Conservation (phyloP, 805 yeast species). For the Sugiyamaella chiloensis region DNA sequence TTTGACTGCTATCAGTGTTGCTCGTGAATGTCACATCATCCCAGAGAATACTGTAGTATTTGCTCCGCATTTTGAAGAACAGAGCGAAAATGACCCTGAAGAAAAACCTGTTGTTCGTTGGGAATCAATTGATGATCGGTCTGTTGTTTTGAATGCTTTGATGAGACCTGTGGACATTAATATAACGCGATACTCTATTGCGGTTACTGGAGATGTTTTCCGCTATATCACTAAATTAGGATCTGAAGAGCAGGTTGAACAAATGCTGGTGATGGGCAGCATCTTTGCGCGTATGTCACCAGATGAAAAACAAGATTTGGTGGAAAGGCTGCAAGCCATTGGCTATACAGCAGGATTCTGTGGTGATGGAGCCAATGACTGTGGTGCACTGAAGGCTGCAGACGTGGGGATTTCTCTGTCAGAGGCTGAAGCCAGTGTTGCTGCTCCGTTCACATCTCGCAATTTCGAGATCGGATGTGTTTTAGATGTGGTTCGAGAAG, state of each 20-base stretch:
- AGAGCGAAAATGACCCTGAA: slow-evolving; percentile 10
- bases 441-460: slow-evolving; percentile 96
- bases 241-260: slow-evolving; percentile 42
- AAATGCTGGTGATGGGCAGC: slow-evolving; percentile 68
- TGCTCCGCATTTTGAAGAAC: slow-evolving; percentile 64
- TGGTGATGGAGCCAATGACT: slow-evolving; percentile 99
- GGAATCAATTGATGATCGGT: slow-evolving; percentile 44
- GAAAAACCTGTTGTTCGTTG: slow-evolving; percentile 28
- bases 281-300: slow-evolving; percentile 98
- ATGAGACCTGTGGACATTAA: slow-evolving; percentile 46
- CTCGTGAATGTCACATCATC: slow-evolving; percentile 73
- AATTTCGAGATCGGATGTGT: slow-evolving; percentile 91
- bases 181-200: slow-evolving; percentile 55
- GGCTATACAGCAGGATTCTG: slow-evolving; percentile 96
- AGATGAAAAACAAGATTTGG: slow-evolving; percentile 95
- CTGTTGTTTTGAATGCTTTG: slow-evolving; percentile 54
- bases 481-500: slow-evolving; percentile 85
- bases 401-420: slow-evolving; percentile 94
- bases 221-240: slow-evolving; percentile 59
- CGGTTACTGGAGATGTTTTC: slow-evolving; percentile 91
- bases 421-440: slow-evolving; percentile 98
- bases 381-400: slow-evolving; percentile 97
- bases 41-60: slow-evolving; percentile 45
- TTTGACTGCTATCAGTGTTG: slow-evolving; percentile 91
- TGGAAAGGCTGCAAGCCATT: slow-evolving; percentile 74